These are phyloP conservation scores for Clitopilus passeckerianus DNA, from an alignment of 768 basidiomycete genomes.

Conservation along the genomic window DNA sequence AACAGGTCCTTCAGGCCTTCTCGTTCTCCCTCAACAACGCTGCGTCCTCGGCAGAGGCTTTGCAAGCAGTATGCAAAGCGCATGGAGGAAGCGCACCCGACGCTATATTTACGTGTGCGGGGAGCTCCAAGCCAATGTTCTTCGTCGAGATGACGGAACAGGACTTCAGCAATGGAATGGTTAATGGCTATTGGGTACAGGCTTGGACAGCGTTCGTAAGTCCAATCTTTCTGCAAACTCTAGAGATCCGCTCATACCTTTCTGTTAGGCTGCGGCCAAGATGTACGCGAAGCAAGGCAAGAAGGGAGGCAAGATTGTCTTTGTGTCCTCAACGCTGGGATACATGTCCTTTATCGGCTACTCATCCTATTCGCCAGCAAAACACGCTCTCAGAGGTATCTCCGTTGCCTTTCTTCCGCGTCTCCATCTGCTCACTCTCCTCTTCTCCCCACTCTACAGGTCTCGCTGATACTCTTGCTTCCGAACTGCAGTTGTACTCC, in stretches of 20 bases:
- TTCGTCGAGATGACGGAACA: slow-evolving; percentile 66
- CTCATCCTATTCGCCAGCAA: slow-evolving; percentile 75
- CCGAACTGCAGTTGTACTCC: slow-evolving; percentile 73
- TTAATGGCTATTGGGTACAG: slow-evolving; percentile 42
- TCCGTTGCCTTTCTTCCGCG: background rate
- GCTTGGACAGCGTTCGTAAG: slow-evolving; percentile 54
- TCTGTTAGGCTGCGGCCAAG: slow-evolving; percentile 57
- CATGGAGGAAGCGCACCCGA: slow-evolving; percentile 64
- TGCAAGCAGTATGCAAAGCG: slow-evolving; percentile 52
- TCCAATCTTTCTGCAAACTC: slow-evolving; percentile 10
- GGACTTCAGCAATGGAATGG: slow-evolving; percentile 46
- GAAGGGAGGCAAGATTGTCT: slow-evolving; percentile 63
- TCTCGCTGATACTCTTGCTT: slow-evolving; percentile 77
- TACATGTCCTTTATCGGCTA: slow-evolving; percentile 78
- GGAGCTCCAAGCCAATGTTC: slow-evolving; percentile 64
- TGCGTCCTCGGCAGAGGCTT: slow-evolving; percentile 49
- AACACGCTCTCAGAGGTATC: slow-evolving; percentile 80
- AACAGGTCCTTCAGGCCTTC: slow-evolving; percentile 61
- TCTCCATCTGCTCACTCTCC: background rate
- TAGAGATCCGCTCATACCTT: background rate
- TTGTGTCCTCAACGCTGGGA: slow-evolving; percentile 71
- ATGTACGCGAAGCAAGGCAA: slow-evolving; percentile 50
- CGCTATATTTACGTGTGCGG: slow-evolving; percentile 77
- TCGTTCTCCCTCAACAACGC: slow-evolving; percentile 60
- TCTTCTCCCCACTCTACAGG: slow-evolving; percentile 33